Evolutionary conservation across 1,139 yeast genomes (phyloP).

Genomic region (Eremothecium gossypii): DNA sequence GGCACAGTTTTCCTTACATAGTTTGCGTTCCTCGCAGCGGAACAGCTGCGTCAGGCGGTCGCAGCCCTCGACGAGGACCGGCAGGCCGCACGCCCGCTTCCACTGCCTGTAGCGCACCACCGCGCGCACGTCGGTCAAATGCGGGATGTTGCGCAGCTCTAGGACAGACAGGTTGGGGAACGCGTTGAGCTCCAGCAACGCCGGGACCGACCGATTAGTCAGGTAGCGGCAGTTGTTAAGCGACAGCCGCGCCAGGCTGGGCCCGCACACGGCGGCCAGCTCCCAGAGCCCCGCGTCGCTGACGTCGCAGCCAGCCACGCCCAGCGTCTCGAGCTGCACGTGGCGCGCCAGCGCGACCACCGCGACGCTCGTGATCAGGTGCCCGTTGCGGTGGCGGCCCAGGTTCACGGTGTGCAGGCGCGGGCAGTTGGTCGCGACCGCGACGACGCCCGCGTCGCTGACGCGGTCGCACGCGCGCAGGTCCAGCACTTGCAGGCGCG

Average conservation of each 20-base stretch:
- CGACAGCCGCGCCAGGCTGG: conserved; percentile 54
- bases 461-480: conserved; percentile 77
- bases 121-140: conserved; percentile 51
- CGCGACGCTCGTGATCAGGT: conserved; percentile 62
- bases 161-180: conserved; percentile 60
- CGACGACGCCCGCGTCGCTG: conserved; percentile 64
- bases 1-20: conserved; percentile 48
- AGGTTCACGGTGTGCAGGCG: conserved; percentile 53
- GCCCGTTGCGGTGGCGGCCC: conserved; percentile 69
- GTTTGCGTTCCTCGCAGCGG: conserved; percentile 49
- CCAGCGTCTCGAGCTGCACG: conserved; percentile 57
- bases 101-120: conserved; percentile 59
- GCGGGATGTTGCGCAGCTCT: conserved; percentile 59
- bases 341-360: conserved; percentile 48
- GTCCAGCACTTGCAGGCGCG: conserved; percentile 57
- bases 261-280: conserved; percentile 53
- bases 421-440: conserved; percentile 52
- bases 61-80: conserved; percentile 68
- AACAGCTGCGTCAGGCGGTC: conserved; percentile 53
- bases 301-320: conserved; percentile 80
- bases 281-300: conserved; percentile 78
- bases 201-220: conserved; percentile 60
- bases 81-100: conserved; percentile 43
- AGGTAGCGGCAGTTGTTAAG: conserved; percentile 64
- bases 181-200: conserved; percentile 44